Evolutionary conservation across 495 filamentous ascomycete species (phyloP), one percentile per base, ranked within the genome.

Genomic region (Geopyxis carbonaria): DNA sequence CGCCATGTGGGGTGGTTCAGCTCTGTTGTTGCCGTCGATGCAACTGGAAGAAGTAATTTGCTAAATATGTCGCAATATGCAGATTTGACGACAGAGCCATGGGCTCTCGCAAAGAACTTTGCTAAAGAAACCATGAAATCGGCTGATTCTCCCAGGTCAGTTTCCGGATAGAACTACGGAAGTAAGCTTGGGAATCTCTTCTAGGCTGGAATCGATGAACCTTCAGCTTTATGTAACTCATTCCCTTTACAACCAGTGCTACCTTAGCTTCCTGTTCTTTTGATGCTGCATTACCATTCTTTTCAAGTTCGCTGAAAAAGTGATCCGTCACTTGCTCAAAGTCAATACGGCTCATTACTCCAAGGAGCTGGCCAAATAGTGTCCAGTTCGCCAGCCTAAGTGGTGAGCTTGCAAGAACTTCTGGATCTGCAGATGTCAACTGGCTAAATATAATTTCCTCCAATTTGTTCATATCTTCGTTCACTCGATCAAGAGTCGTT

Each of bases 401-500:
- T 4, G 80, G 73, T 2, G 83, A 93, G 8, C 69, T 66, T 14
- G 75, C 64, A 10, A 95, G 66, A 49, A 78, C 73, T 5, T 93
- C 82, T 0, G 78, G 74, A 31, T 95, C 85, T n/a, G 80, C 77
- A 13, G 72, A 76, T 52, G 80, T 85, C 13, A 97, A 62, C 53
- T 93, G 87, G 22, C 76, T 75, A 57, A 94, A 97, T 35, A 95
- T 91, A 33, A 95, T 92, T 31, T 76, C 80, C 57, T 95, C 87
- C 11, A 97, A 65, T 35, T 80, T 81, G 34, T 82, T 81, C 77
- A 92, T 87, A 38, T 91, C 83, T 1, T 73, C 64, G 1, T 81
- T 89, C 33, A 95, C 80, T 19, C 70, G 74, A 19, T 75, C 70
- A 25, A 94, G 61, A 11, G 69, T 87, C 42, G 80, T 93, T 57